Evolutionary conservation across 2,329 filamentous ascomycete genomes (phyloP).

Genomic region (Penicillium sp.): DNA sequence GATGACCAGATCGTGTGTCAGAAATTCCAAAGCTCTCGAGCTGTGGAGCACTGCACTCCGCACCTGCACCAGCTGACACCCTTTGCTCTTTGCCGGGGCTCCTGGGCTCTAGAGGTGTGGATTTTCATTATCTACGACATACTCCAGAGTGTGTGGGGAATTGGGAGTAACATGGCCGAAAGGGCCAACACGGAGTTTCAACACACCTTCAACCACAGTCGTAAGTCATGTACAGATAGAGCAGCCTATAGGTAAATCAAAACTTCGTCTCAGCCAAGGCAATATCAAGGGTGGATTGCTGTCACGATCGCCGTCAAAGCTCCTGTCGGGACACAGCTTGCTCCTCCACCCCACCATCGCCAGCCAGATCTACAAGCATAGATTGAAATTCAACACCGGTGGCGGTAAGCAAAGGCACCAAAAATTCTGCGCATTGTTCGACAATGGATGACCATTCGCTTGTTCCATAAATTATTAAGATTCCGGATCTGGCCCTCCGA

Average conservation of each 20-base stretch:
- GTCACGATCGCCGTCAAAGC: not conserved
- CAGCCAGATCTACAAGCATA: not conserved
- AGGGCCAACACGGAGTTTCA: not conserved
- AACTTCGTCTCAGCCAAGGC: not conserved
- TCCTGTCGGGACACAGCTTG: slow-evolving; percentile 2
- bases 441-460: not conserved
- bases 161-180: not conserved
- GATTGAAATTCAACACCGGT: not conserved
- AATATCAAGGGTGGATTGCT: not conserved
- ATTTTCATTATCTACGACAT: too few relatives aligned
- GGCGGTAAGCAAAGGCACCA: not conserved
- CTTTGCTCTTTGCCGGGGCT: not conserved
- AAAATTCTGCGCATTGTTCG: too few relatives aligned
- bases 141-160: not conserved
- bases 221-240: not conserved
- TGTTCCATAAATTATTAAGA: not conserved
- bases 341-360: not conserved
- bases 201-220: not conserved
- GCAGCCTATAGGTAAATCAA: not conserved
- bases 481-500: not conserved
- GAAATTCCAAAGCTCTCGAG: not conserved
- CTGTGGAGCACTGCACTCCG: not conserved
- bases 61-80: not conserved
- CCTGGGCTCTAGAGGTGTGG: not conserved
- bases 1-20: not conserved